Evolutionary conservation across 2,329 filamentous ascomycete genomes (phyloP).

Genomic region (Penicillium sp.): DNA sequence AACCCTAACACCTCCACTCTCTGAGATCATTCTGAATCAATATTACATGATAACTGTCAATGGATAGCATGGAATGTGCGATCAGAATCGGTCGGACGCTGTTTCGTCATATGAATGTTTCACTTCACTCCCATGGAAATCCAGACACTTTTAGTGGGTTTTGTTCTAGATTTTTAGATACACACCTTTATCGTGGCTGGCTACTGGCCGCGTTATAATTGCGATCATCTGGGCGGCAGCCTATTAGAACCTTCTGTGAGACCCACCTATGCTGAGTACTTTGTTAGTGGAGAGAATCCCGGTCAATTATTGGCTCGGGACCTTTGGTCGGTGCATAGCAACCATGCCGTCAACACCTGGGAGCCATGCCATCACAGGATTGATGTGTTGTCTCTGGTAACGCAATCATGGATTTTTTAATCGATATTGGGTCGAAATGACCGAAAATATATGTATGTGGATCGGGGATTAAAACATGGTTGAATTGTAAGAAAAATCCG

Average conservation of each 20-base stretch:
- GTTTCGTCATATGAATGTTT: not conserved
- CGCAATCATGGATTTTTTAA: not conserved
- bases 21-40: not conserved
- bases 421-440: no score
- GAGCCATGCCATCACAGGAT: not conserved
- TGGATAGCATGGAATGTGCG: not conserved
- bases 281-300: not conserved
- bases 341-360: not conserved
- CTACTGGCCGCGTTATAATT: not conserved
- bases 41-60: no score
- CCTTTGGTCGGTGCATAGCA: not conserved
- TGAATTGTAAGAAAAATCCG: not conserved
- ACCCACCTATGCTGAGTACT: not conserved
- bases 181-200: not conserved
- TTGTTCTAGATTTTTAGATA: not conserved
- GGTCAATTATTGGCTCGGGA: not conserved
- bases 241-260: not conserved
- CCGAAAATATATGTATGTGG: not conserved
- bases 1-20: not conserved
- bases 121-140: not conserved
- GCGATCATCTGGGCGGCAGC: not conserved
- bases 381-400: not conserved
- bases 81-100: not conserved
- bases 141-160: not conserved
- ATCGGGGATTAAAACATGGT: not conserved